Conservation (phyloP, 306 rosid genomes). For the Cicer arietinum region DNA sequence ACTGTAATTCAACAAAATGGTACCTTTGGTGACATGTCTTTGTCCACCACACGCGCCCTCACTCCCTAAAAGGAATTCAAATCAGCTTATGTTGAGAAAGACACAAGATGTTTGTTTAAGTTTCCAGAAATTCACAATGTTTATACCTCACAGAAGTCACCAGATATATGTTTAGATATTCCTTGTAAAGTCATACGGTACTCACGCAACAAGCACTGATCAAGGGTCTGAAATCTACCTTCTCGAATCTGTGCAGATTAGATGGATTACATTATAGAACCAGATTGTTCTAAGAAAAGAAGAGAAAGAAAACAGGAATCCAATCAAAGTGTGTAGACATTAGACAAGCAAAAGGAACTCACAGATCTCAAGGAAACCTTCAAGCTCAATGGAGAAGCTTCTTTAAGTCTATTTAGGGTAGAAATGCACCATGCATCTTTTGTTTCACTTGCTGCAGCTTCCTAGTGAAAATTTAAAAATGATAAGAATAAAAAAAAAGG, state of each 20-base stretch:
- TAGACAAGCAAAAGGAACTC: conserved; percentile 48
- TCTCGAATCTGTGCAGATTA: conserved; percentile 70
- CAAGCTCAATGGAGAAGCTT: conserved; percentile 89
- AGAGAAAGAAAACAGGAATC: conserved; percentile 13
- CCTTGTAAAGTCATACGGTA: conserved; percentile 82
- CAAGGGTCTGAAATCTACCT: conserved; percentile 85
- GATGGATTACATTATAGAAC: conserved; percentile 16
- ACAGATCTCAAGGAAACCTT: conserved; percentile 94
- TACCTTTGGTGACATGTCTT: conserved; percentile 87
- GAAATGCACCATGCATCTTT: conserved; percentile 81
- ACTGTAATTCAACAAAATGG: background rate
- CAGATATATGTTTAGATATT: conserved; percentile 60
- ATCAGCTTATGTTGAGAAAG: conserved; percentile 29
- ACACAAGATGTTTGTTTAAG: background rate
- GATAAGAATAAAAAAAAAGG: conserved; percentile 8
- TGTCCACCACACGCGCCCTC: conserved; percentile 85
- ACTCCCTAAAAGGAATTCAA: conserved; percentile 67
- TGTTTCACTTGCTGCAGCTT: conserved; percentile 66
- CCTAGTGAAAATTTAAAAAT: conserved; percentile 52
- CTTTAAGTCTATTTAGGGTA: conserved; percentile 71
- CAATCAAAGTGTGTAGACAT: background rate
- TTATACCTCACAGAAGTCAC: conserved; percentile 86
- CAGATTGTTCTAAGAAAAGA: conserved; percentile 11
- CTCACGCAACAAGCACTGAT: conserved; percentile 85
- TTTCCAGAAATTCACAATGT: background rate